Conservation (phyloP, 2,329 filamentous ascomycete species). For the Didymella pomorum region DNA sequence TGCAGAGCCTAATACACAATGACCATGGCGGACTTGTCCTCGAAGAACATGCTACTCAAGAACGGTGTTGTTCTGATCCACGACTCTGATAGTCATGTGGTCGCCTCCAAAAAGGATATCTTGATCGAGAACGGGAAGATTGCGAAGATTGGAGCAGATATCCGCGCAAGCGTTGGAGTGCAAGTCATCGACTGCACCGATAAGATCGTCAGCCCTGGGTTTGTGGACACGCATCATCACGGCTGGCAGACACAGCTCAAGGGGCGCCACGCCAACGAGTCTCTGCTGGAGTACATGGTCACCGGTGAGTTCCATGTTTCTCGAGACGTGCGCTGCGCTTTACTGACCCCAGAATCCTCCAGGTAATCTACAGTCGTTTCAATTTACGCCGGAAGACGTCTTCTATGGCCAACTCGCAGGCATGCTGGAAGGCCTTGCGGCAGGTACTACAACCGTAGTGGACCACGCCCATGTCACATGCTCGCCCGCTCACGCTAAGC, state of each 20-base stretch:
- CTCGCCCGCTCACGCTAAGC: conserved; percentile 32
- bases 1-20: not conserved
- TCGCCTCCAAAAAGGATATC: conserved; percentile 42
- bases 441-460: conserved; percentile 62
- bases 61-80: conserved; percentile 51
- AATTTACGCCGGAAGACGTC: conserved; percentile 29
- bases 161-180: conserved; percentile 35
- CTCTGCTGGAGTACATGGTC: conserved; percentile 55
- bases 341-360: conserved; percentile 42
- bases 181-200: conserved; percentile 59
- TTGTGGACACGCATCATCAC: conserved; percentile 62
- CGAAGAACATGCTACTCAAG: conserved; percentile 41
- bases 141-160: conserved; percentile 39
- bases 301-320: conserved; percentile 37
- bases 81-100: conserved; percentile 44
- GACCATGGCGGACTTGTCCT: not conserved
- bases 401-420: conserved; percentile 50
- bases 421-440: conserved; percentile 61
- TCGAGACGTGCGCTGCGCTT: conserved; percentile 26
- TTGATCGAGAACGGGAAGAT: conserved; percentile 49
- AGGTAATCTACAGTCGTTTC: conserved; percentile 51
- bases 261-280: conserved; percentile 61
- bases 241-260: conserved; percentile 64
- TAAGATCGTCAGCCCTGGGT: conserved; percentile 65
- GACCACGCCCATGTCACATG: conserved; percentile 63